A percentile compares a stretch with the other conserved stretches of the same genome.
These are phyloP conservation scores for Chalciporus chontae DNA, from an alignment of 768 basidiomycete genomes.

Conservation along the genomic window DNA sequence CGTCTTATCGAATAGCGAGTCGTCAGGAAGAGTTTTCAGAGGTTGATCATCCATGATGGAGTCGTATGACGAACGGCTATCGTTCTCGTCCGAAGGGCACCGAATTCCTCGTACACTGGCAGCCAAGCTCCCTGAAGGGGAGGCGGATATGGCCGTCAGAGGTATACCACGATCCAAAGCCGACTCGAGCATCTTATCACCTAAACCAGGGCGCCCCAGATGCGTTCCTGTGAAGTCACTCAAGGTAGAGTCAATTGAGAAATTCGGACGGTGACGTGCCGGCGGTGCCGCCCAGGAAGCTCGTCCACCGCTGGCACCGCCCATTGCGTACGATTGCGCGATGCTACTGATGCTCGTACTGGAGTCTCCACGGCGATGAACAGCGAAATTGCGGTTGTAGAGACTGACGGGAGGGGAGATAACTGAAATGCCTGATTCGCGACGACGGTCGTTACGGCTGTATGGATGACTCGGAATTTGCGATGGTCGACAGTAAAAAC, in stretches of 20 bases:
- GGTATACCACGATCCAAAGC: conserved; percentile 49
- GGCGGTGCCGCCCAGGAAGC: conserved; percentile 57
- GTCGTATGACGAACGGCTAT: conserved; percentile 48
- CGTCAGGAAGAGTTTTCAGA: conserved; percentile 34
- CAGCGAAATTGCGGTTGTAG: conserved; percentile 62
- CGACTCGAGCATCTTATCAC: conserved; percentile 86
- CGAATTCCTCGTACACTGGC: conserved; percentile 15
- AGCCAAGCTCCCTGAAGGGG: conserved; percentile 48
- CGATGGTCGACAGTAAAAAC: conserved; percentile 59
- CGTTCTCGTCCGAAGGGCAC: conserved; percentile 16
- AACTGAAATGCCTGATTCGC: conserved; percentile 62
- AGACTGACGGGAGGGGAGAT: conserved; percentile 66
- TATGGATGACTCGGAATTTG: conserved; percentile 32
- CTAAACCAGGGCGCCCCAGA: conserved; percentile 69
- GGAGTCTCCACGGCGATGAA: conserved; percentile 57
- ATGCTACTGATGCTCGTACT: conserved; percentile 55
- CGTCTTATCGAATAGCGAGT: conserved; percentile 65
- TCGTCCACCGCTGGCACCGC: conserved; percentile 52
- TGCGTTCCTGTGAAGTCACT: conserved; percentile 59
- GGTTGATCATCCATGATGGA: conserved; percentile 58
- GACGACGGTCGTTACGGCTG: conserved; percentile 51
- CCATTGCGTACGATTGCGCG: conserved; percentile 51
- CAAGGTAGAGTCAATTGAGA: conserved; percentile 60
- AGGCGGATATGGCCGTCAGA: conserved; percentile 61
- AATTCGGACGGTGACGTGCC: conserved; percentile 51